phyloP scores from a whole-genome alignment of 352 stramenopile genomes.

The Saprolegnia diclina region DNA sequence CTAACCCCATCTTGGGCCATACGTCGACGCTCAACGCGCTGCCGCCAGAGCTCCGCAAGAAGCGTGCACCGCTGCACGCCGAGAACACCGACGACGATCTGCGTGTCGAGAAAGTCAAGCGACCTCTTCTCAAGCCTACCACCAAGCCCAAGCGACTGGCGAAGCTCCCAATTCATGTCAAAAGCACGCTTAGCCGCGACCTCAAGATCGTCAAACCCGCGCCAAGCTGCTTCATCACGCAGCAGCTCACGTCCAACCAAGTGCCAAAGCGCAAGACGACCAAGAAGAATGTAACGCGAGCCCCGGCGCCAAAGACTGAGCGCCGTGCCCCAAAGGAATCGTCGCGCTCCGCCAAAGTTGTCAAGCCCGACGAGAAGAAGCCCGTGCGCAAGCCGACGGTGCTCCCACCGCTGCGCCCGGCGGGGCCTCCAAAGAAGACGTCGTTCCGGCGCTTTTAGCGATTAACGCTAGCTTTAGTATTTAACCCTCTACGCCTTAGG shows the following conservation, averaged over 20 bases:
- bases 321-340: too few relatives aligned
- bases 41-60: conserved; percentile 45
- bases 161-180: neutral
- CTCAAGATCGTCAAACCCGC: neutral
- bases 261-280: neutral
- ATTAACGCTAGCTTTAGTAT: neutral
- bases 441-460: neutral
- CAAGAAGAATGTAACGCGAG: neutral
- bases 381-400: neutral
- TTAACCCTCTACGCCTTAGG: neutral
- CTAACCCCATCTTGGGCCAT: conserved; percentile 64
- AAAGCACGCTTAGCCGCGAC: conserved; percentile 2
- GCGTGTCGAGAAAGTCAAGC: neutral
- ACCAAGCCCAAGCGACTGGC: neutral
- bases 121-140: neutral
- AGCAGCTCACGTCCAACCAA: neutral
- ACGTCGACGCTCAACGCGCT: conserved; percentile 61
- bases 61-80: conserved; percentile 33
- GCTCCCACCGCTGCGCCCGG: neutral
- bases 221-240: neutral
- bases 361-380: neutral
- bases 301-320: neutral
- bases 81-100: neutral
- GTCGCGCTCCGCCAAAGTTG: too few relatives aligned
- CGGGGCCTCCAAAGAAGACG: neutral